phyloP scores from a whole-genome alignment of 2,329 filamentous ascomycete species.

The Coniochaeta pulveracea region DNA sequence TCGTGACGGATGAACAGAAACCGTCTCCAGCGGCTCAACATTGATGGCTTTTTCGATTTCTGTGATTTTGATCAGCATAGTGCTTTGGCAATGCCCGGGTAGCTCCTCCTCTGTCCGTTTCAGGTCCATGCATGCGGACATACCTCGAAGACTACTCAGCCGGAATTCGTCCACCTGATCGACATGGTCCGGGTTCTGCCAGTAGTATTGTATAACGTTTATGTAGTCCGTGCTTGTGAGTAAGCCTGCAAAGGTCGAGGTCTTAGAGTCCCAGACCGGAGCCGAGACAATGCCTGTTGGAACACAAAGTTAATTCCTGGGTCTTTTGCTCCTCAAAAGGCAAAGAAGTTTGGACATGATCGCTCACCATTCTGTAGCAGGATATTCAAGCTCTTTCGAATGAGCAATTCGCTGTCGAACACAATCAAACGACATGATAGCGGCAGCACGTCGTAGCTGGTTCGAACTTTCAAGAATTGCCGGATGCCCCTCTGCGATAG shows the following conservation, averaged over 20 bases:
- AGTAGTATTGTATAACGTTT: conserved; percentile 98
- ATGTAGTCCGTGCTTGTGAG: conserved; percentile 96
- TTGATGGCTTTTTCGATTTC: conserved; percentile 94
- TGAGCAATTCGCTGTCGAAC: conserved; percentile 86
- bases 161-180: conserved; percentile 88
- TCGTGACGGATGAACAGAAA: conserved; percentile 84
- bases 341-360: not conserved
- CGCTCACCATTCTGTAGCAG: conserved; percentile 80
- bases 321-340: conserved; percentile 1
- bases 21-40: conserved; percentile 81
- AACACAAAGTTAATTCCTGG: conserved; percentile 3
- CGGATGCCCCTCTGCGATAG: conserved; percentile 67
- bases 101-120: conserved; percentile 5
- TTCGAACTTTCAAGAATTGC: conserved; percentile 91
- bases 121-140: conserved; percentile 12
- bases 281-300: conserved; percentile 84
- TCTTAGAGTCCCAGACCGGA: conserved; percentile 90
- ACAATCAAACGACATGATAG: conserved; percentile 93
- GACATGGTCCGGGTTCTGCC: conserved; percentile 86
- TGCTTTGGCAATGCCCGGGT: not conserved
- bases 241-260: conserved; percentile 85
- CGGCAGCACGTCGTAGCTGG: conserved; percentile 94
- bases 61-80: conserved; percentile 22
- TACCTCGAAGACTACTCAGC: conserved; percentile 82
- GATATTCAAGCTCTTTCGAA: conserved; percentile 95